phyloP scores from a whole-genome alignment of 352 stramenopile genomes.

The Peronospora farinosa region DNA sequence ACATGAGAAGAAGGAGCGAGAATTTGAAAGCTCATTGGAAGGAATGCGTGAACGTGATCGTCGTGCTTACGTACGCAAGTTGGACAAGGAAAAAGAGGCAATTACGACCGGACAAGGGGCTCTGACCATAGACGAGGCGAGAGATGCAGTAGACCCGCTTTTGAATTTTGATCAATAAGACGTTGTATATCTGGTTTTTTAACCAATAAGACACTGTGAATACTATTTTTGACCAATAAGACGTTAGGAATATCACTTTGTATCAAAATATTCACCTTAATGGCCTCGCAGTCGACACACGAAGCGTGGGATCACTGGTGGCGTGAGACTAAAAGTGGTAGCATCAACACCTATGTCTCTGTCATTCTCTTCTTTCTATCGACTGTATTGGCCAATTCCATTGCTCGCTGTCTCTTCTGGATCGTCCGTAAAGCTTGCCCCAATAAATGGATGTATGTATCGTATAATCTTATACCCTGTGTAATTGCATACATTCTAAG shows the following conservation, averaged over 20 bases:
- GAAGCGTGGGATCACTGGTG: constrained; percentile 54
- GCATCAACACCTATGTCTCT: constrained; percentile 55
- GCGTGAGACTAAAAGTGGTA: constrained; percentile 40
- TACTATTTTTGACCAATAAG: no score
- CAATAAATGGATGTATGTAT: constrained; percentile 55
- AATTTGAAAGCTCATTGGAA: constrained; percentile 48
- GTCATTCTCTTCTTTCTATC: constrained; percentile 78
- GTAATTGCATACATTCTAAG: no score
- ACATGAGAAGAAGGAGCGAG: constrained; percentile 41
- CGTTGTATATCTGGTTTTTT: no score
- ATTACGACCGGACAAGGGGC: constrained; percentile 5
- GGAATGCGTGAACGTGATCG: constrained; percentile 76
- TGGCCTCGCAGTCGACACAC: constrained; percentile 46
- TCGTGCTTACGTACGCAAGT: constrained; percentile 59
- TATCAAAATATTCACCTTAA: constrained; percentile 13
- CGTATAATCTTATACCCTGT: constrained; percentile 4
- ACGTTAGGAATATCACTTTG: constrained; percentile 4
- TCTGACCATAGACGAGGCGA: no score
- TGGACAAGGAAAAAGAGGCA: constrained; percentile 49
- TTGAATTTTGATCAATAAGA: constrained; percentile 38
- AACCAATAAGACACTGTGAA: no score
- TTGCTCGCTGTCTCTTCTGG: constrained; percentile 65
- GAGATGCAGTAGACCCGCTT: no score
- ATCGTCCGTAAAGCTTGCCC: constrained; percentile 48
- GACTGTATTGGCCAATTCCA: constrained; percentile 58